phyloP scores from a whole-genome alignment of 2,329 filamentous ascomycete species.

The Arthroderma sp. region DNA sequence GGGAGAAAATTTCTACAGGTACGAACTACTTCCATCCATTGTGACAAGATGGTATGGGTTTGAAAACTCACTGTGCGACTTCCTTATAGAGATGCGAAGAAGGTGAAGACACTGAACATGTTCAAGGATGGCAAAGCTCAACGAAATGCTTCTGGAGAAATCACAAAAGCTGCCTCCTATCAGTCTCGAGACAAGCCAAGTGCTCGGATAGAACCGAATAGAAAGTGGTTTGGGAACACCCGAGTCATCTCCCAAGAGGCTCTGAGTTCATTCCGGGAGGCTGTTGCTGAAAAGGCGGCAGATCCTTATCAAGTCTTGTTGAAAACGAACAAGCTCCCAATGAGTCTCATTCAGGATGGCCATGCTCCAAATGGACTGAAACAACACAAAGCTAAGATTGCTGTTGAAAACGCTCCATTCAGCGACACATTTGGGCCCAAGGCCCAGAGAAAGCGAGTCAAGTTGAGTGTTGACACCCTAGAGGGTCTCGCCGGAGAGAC shows the following conservation, averaged over 20 bases:
- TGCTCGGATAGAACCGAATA: conserved; percentile 85
- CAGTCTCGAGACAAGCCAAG: conserved; percentile 71
- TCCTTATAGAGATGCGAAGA: conserved; percentile 54
- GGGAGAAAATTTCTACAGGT: conserved; percentile 97
- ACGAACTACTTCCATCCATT: conserved; percentile 21
- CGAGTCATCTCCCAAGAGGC: conserved; percentile 82
- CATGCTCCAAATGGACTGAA: conserved; percentile 71
- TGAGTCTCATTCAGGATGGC: conserved; percentile 80
- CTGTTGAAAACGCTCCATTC: conserved; percentile 77
- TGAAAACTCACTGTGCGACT: conserved; percentile 10
- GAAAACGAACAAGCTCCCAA: conserved; percentile 92
- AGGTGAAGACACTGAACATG: conserved; percentile 78
- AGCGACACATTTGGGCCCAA: conserved; percentile 86
- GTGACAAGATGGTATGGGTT: background rate
- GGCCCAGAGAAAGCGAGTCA: conserved; percentile 82
- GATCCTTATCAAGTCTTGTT: conserved; percentile 92
- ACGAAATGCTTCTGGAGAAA: conserved; percentile 69
- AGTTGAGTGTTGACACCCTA: conserved; percentile 71
- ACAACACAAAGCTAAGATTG: conserved; percentile 87
- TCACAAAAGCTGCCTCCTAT: conserved; percentile 71
- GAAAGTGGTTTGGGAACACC: conserved; percentile 97
- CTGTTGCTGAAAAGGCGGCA: conserved; percentile 77
- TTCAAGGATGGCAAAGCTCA: conserved; percentile 76
- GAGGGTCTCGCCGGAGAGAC: conserved; percentile 70
- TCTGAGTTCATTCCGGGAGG: conserved; percentile 73